Base-by-base conservation (phyloP, 306 rosid genomes). In the Prunus persica region DNA sequence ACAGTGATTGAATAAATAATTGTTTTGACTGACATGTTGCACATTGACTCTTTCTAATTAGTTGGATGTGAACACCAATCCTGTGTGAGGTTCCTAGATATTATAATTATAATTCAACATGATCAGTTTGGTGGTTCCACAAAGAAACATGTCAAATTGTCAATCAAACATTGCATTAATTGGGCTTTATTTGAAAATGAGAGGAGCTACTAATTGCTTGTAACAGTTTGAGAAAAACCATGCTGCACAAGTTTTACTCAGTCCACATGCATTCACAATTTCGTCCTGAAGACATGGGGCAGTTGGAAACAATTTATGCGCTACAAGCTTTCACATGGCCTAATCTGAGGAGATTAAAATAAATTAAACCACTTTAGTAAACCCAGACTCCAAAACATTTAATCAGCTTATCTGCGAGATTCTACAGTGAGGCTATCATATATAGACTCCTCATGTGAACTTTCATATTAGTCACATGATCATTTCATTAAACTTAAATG, bases 41-140 rank as follows among this genome's bases (percentile, higher is more conserved):
- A 78, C 47, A 78, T 86, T 80, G 88, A 78, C 82, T 54, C 55
- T 20, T 74, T 67, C 70, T 63, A 66, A 77, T 67, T 32, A 74
- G 76, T 77, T 83, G 82, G 64, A 57, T 71, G 69, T 75, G 64
- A 81, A 56, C 58, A 18, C 76, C 24, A 43, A 72, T 63, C 71
- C 47, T 54, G 4, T 27, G 71, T 20, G 74, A 76, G 74, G 80
- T 85, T 84, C 84, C 85, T 49, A 79, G 52, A 83, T 69, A 62
- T 34, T 34, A 34, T 34, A 34, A 38, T 38, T 38, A 38, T 38
- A 38, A 38, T 38, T 7, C 43, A 38, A 38, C 43, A 38, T 38
- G 9, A 38, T 38, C 43, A 38, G 43, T 38, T 7, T 38, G 43
- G 43, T 38, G 2, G 9, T 38, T 38, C 43, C 0, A 8, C 43